Conservation (phyloP, 805 yeast genomes). For the Teunomyces kruisii region DNA sequence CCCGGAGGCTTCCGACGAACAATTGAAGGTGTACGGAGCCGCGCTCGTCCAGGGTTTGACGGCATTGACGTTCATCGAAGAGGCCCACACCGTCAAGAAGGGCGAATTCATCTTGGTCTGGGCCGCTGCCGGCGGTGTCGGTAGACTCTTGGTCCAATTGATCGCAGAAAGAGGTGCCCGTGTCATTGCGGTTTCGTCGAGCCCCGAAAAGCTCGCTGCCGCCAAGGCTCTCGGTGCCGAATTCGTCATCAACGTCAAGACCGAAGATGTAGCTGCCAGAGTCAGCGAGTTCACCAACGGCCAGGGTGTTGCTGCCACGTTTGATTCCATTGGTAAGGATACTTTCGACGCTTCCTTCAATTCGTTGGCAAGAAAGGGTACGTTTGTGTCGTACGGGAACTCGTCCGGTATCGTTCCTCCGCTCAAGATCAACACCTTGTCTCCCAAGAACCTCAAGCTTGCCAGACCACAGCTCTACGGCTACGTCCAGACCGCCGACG, state of each 20-base stretch:
- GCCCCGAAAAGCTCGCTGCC: conserved; percentile 63
- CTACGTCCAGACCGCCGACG: conserved; percentile 58
- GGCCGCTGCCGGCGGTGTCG: conserved; percentile 98
- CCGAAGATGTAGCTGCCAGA: conserved; percentile 55
- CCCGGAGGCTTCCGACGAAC: conserved; percentile 44
- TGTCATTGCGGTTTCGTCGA: conserved; percentile 83
- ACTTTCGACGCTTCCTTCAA: conserved; percentile 66
- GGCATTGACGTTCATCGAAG: conserved; percentile 66
- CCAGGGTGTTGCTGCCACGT: conserved; percentile 66
- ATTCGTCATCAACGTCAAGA: conserved; percentile 53
- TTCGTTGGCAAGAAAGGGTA: conserved; percentile 67
- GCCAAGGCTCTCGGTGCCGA: conserved; percentile 81
- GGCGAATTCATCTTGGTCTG: conserved; percentile 76
- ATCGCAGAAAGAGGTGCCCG: conserved; percentile 65
- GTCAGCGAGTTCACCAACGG: conserved; percentile 63
- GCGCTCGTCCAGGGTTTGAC: conserved; percentile 73
- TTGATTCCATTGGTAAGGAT: conserved; percentile 77
- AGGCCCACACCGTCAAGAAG: conserved; percentile 63
- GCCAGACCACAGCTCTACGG: conserved; percentile 58
- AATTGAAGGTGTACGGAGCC: conserved; percentile 58
- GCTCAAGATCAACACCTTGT: conserved; percentile 47
- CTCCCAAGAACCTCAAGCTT: conserved; percentile 63
- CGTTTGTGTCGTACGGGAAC: conserved; percentile 77
- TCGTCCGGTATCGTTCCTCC: conserved; percentile 85
- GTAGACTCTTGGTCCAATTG: conserved; percentile 68